A percentile compares a stretch with the other conserved stretches of the same genome.
Conservation (phyloP, 1,284 basidiomycete species). For the Cryptococcus neoformans region DNA sequence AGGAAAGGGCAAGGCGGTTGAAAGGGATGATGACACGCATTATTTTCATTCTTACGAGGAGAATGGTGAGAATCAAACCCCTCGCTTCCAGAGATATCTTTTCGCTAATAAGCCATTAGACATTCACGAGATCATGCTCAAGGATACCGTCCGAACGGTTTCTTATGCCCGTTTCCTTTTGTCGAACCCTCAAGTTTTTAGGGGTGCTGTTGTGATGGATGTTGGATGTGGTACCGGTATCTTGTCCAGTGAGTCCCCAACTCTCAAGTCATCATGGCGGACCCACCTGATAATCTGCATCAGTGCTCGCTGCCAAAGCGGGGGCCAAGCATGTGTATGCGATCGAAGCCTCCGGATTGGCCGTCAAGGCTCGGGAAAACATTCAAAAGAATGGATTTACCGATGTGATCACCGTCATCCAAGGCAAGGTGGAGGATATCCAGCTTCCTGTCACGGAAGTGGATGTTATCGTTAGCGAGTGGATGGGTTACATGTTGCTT, state of each 20-base stretch:
- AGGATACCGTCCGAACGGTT: slow-evolving; percentile 87
- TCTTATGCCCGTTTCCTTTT: slow-evolving; percentile 91
- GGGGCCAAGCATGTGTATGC: slow-evolving; percentile 92
- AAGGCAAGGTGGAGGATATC: slow-evolving; percentile 83
- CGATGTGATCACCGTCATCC: slow-evolving; percentile 75
- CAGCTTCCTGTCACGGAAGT: slow-evolving; percentile 66
- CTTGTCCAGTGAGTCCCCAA: slow-evolving; percentile 57
- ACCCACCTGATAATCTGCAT: slow-evolving; percentile 48
- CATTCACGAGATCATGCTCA: slow-evolving; percentile 60
- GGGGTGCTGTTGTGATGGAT: slow-evolving; percentile 81
- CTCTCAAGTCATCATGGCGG: background rate
- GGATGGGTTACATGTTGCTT: slow-evolving; percentile 91
- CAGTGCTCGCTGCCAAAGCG: slow-evolving; percentile 77
- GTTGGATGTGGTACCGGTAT: slow-evolving; percentile 96
- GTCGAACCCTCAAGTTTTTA: slow-evolving; percentile 59
- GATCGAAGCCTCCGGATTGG: slow-evolving; percentile 87
- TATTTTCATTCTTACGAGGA: slow-evolving; percentile 94
- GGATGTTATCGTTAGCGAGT: slow-evolving; percentile 93
- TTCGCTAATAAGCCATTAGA: slow-evolving; percentile 43
- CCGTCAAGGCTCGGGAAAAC: slow-evolving; percentile 74
- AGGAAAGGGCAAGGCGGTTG: slow-evolving; percentile 37
- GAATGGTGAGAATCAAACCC: slow-evolving; percentile 60
- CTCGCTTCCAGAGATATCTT: no score
- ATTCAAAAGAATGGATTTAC: slow-evolving; percentile 75
- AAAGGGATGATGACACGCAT: slow-evolving; percentile 80